A percentile compares a stretch with the other conserved stretches of the same genome.
These are phyloP conservation scores for Umbelopsis sp. DNA, from an alignment of 192 early-diverging fungal species.

Conservation along the genomic window DNA sequence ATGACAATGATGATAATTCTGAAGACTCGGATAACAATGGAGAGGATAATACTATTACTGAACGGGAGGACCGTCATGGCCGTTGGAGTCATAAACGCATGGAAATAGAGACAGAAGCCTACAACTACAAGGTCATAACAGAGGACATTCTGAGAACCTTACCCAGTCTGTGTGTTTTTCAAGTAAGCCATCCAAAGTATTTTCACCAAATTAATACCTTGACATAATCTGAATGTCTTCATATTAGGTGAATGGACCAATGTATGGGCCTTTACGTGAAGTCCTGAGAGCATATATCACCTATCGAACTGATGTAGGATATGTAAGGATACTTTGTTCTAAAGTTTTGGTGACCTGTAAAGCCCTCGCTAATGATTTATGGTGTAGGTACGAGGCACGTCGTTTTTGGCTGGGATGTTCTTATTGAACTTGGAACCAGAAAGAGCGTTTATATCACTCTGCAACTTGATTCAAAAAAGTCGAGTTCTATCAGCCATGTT, in stretches of 20 bases:
- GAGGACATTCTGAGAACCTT: conserved; percentile 40
- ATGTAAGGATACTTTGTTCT: conserved; percentile 25
- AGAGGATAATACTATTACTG: conserved; percentile 14
- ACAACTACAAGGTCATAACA: conserved; percentile 32
- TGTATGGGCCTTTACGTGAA: conserved; percentile 32
- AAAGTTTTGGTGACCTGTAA: background rate
- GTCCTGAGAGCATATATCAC: conserved; percentile 41
- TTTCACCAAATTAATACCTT: background rate
- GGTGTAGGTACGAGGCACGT: conserved; percentile 32
- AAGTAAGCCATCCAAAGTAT: conserved; percentile 21
- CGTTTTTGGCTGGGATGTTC: conserved; percentile 44
- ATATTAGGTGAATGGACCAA: conserved; percentile 39
- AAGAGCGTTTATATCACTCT: conserved; percentile 30
- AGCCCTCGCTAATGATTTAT: background rate
- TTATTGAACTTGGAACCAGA: conserved; percentile 40
- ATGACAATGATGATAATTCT: conserved; percentile 17
- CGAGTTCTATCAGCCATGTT: conserved; percentile 36
- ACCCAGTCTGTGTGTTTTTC: conserved; percentile 41
- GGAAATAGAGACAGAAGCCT: background rate
- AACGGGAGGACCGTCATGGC: background rate
- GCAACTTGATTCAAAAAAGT: conserved; percentile 36
- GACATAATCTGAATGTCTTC: background rate
- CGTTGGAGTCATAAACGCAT: background rate
- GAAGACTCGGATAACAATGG: conserved; percentile 5
- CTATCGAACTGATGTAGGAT: conserved; percentile 33